These are phyloP conservation scores for Prasinococcaceae sp. DNA, from an alignment of 139 green algal species.

Conservation along the genomic window DNA sequence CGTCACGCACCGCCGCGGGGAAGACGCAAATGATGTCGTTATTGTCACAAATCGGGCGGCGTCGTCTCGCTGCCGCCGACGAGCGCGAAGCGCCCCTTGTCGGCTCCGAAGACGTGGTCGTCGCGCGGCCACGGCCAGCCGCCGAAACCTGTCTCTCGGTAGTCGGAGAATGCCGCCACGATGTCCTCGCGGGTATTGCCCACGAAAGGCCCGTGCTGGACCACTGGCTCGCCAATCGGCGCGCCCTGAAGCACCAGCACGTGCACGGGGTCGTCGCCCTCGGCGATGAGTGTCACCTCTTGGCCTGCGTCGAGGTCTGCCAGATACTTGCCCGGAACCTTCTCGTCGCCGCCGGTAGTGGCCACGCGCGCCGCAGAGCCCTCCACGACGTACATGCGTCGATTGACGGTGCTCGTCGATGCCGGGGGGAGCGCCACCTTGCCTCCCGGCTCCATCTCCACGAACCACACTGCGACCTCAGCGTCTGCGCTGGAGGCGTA, in stretches of 20 bases:
- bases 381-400: conserved; percentile 12
- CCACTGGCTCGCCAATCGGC: conserved; percentile 27
- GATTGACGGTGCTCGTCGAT: not conserved
- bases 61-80: conserved; percentile 2
- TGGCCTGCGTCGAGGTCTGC: conserved; percentile 1
- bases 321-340: not conserved
- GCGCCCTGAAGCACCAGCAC: conserved; percentile 19
- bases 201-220: conserved; percentile 23
- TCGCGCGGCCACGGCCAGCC: conserved; percentile 14
- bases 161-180: conserved; percentile 19
- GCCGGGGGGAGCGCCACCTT: conserved; percentile 1
- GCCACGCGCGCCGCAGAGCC: too few species aligned
- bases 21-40: too few species aligned
- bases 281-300: not conserved
- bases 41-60: too few species aligned
- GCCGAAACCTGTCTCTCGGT: conserved; percentile 15
- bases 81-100: conserved; percentile 12
- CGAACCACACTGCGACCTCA: not conserved
- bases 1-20: too few species aligned
- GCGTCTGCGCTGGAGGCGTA: conserved; percentile 1
- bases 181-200: conserved; percentile 30
- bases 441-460: conserved; percentile 8
- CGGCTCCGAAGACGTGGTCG: conserved; percentile 1
- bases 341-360: not conserved
- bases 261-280: not conserved